Evolutionary conservation across 148 eudicot species (phyloP), one percentile per base, ranked within the genome.

Genomic region (Rhododendron ovatum): DNA sequence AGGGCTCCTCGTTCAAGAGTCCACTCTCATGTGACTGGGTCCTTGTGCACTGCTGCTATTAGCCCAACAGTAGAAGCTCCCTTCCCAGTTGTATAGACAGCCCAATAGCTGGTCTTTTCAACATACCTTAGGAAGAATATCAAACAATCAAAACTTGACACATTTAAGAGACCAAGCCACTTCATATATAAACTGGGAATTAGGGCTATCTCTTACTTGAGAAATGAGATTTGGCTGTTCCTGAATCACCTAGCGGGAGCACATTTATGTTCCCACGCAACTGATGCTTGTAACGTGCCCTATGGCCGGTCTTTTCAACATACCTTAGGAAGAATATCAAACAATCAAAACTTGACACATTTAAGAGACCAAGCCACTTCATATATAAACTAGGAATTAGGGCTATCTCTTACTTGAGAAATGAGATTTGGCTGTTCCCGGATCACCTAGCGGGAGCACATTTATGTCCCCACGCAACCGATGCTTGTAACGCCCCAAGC

Each of bases 51-150:
- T 28, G 99, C 98, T 59, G 99, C 99, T 20, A 98, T 95, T 45
- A 96, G 98, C 85, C 99, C 99, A 28, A 96, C 98, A 48, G 99
- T 98, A 86, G 99, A 96, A 84, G 99, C 99, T 88, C 99, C 99
- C 92, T 95, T 96, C 51, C 99, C 98, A 35, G 99, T 96, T 73
- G 99, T 96, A 80, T 96, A 96, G 12, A 96, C 99, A 78, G 98
- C 98, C 89, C 98, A 91, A 87, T 92, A 98, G 51, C 99, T 98
- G n/a, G 96, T 96, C 93, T 96, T 96, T 88, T 95, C 99, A 87
- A 92, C 95, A 87, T 96, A 96, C 92, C 99, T 96, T 85, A 3
- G 30, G 82, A 50, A 51, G 26, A 86, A 84, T 6, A 30, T 17
- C 24, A 22, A 63, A 76, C 14, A 84, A 37, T 82, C 30, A 39